Base-by-base conservation (phyloP, 106 monocot genomes). In the Ottelia alismoides region DNA sequence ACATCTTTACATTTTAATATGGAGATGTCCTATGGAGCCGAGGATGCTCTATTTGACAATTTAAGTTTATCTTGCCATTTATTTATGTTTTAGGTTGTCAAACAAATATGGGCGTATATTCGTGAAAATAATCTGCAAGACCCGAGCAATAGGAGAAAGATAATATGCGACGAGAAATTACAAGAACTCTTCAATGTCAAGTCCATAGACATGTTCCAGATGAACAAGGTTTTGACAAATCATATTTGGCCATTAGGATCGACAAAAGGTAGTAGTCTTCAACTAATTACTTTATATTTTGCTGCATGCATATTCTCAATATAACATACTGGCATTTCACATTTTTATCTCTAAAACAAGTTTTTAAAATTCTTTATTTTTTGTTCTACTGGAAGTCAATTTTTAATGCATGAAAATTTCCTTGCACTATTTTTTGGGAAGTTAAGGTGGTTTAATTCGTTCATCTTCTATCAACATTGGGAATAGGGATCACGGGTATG, bases 181-280 rank as follows among this genome's bases (percentile, higher is more conserved):
- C 70, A 66, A 47, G 72, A 46, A 22, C 66, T 99, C 49, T 99
- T 99, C 28, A 86, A 99, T 22, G 90, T 90, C 30, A 70, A 86
- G 44, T 27, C 53, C 19, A 99, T 90, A 47, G 83, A 99, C 70
- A 99, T 99, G 90, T 99, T 99, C 73, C 98, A 99, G 66, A 99
- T 99, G 98, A 99, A 90, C 65, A 99, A 90, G 62, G 82, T 68
- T 62, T 63, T 99, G 70, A 47, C 86, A 31, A 90, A 90, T 62
- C 98, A 99, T 73, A 90, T 99, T 17, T 90, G 82, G 82, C 79
- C 98, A n/a, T 75, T 83, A 60, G 57, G 57, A 30, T 68, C 85
- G 30, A 73, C 76, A 49, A 62, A 61, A 27, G 78, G 82, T 76
- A 78, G 4, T 44, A 18, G 5, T 51, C 43, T 17, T 31, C 21